Conservation (phyloP, 148 eudicot genomes). For the Fagopyrum tataricum region DNA sequence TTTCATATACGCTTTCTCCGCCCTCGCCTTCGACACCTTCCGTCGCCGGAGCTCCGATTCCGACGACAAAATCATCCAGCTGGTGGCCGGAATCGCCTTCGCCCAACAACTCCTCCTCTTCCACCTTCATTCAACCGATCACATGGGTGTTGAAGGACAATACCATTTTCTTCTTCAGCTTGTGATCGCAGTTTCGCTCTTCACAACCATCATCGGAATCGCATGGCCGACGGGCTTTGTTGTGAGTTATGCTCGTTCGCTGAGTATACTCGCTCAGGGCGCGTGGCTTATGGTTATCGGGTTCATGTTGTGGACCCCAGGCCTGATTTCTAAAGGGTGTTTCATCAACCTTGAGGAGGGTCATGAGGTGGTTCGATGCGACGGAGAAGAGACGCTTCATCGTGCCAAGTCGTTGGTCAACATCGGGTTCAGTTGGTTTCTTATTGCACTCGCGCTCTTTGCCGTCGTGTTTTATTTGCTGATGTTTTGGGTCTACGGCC, state of each 20-base stretch:
- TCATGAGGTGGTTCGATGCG: constrained; percentile 55
- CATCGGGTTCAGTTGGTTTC: constrained; percentile 67
- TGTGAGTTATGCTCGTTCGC: constrained; percentile 44
- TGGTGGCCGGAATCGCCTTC: constrained; percentile 49
- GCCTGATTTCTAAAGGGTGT: constrained; percentile 59
- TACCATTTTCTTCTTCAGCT: constrained; percentile 82
- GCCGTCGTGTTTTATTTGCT: constrained; percentile 36
- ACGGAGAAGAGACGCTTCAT: constrained; percentile 37
- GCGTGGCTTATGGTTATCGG: constrained; percentile 80
- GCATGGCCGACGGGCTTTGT: constrained; percentile 35
- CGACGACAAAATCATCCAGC: constrained; percentile 24
- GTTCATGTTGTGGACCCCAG: constrained; percentile 68
- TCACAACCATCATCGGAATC: constrained; percentile 54
- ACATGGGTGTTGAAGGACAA: constrained; percentile 84
- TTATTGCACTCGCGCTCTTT: constrained; percentile 38
- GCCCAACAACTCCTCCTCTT: constrained; percentile 61
- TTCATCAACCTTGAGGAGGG: constrained; percentile 56
- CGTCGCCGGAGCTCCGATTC: constrained; percentile 16
- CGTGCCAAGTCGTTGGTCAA: constrained; percentile 70
- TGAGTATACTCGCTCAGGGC: constrained; percentile 61
- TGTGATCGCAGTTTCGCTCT: constrained; percentile 29
- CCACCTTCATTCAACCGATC: constrained; percentile 81
- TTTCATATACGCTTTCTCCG: constrained; percentile 49
- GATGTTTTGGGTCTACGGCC: constrained; percentile 25
- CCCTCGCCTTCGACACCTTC: constrained; percentile 39